A percentile compares a stretch with the other conserved stretches of the same genome.
phyloP scores from a whole-genome alignment of 768 basidiomycete species.

The Tubosaeta sp. region DNA sequence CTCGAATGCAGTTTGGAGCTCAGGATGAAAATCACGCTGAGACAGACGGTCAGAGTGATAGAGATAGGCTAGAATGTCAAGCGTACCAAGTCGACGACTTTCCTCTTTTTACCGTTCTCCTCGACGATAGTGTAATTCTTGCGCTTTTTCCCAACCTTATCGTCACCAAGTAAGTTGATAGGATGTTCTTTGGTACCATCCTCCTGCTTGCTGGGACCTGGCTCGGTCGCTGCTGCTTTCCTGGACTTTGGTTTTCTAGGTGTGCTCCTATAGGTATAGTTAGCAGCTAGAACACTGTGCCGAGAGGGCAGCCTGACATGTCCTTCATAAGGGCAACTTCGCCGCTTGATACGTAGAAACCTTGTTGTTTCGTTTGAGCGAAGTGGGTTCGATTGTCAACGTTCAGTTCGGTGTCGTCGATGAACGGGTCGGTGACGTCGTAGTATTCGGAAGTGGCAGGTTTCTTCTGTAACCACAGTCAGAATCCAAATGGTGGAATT shows the following conservation, averaged over 20 bases:
- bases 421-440: constrained; percentile 89
- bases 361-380: constrained; percentile 87
- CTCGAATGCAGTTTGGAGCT: constrained; percentile 58
- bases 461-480: constrained; percentile 38
- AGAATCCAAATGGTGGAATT: not conserved
- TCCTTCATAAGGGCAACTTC: constrained; percentile 85
- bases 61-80: not conserved
- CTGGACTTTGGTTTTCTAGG: constrained; percentile 73
- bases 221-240: constrained; percentile 34
- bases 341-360: constrained; percentile 88
- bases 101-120: constrained; percentile 67
- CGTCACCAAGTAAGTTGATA: constrained; percentile 40
- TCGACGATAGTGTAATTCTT: constrained; percentile 50
- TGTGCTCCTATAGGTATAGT: constrained; percentile 36
- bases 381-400: constrained; percentile 89
- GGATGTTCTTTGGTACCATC: constrained; percentile 51
- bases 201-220: constrained; percentile 24
- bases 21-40: constrained; percentile 67
- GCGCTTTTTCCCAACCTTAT: constrained; percentile 45
- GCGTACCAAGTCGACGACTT: constrained; percentile 60
- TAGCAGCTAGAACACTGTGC: constrained; percentile 5
- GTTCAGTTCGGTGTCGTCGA: constrained; percentile 93
- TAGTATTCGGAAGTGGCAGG: constrained; percentile 71
- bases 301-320: constrained; percentile 36
- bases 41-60: not conserved